phyloP scores from a whole-genome alignment of 179 eudicot species.

The Spergularia azorica region DNA sequence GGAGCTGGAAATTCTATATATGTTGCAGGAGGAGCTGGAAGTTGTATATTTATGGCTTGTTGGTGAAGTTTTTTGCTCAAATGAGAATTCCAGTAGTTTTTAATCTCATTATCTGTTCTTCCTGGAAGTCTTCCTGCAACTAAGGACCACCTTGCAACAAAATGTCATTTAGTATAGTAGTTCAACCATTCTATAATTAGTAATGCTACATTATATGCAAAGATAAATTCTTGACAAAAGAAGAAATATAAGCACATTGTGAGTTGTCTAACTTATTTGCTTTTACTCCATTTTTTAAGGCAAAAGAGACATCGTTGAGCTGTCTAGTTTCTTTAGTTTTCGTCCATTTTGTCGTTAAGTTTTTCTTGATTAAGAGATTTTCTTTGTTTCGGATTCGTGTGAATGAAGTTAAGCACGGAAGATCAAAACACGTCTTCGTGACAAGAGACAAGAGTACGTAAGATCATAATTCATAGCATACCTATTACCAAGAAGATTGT shows the following conservation, averaged over 20 bases:
- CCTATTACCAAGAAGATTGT: slow-evolving; percentile 51
- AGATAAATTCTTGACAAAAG: neutral
- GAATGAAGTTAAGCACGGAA: too few species aligned
- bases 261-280: neutral
- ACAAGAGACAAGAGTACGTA: neutral
- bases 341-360: too few species aligned
- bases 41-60: slow-evolving; percentile 13
- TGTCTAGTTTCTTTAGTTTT: too few species aligned
- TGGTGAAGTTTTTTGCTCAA: slow-evolving; percentile 60
- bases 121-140: slow-evolving; percentile 78
- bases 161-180: neutral
- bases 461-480: slow-evolving; percentile 15
- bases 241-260: too few species aligned
- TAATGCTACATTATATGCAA: neutral
- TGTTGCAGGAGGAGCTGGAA: neutral
- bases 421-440: too few species aligned
- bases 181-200: neutral
- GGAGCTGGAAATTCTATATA: slow-evolving; percentile 10
- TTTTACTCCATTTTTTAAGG: neutral
- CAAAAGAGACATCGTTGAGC: too few species aligned
- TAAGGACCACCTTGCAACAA: slow-evolving; percentile 58
- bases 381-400: too few species aligned
- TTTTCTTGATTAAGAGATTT: too few species aligned
- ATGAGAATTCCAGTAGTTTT: slow-evolving; percentile 83
- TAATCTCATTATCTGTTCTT: slow-evolving; percentile 75